Percentiles rank a stretch among this genome's conserved stretches.
Evolutionary conservation across 345 rosid genomes (phyloP).

Genomic region (Diplotaxis tenuifolia): DNA sequence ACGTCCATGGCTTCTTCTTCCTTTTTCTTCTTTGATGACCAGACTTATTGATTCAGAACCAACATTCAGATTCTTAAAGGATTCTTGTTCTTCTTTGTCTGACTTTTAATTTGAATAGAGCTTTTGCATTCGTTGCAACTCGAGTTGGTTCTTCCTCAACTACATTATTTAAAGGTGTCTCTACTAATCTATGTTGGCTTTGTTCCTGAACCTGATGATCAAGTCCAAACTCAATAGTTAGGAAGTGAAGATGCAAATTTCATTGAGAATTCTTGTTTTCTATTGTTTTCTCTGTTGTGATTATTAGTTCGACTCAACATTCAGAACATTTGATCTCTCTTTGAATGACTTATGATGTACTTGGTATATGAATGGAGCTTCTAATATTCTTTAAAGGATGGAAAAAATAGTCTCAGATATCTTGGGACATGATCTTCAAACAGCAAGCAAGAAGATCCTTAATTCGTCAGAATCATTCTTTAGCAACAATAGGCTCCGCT

Average conservation of each 20-base stretch:
- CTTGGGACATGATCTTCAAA: background rate
- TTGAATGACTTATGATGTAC: background rate
- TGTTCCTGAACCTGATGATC: background rate
- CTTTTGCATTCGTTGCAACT: background rate
- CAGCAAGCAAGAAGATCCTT: slow-evolving; percentile 23
- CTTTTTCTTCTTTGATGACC: background rate
- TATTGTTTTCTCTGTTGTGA: background rate
- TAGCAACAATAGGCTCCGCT: slow-evolving; percentile 24
- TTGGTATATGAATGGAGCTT: slow-evolving; percentile 3
- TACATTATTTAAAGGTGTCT: background rate
- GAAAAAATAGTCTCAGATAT: too few species aligned
- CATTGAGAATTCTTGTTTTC: background rate
- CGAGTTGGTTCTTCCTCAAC: background rate
- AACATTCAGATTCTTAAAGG: background rate
- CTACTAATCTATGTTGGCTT: background rate
- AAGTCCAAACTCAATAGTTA: background rate
- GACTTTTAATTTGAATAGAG: background rate
- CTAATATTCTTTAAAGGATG: too few species aligned
- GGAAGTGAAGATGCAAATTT: background rate
- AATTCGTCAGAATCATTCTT: slow-evolving; percentile 30
- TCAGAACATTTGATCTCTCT: background rate
- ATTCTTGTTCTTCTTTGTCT: background rate
- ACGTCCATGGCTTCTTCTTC: background rate
- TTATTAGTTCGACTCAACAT: background rate
- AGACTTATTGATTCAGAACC: slow-evolving; percentile 14